Percentiles rank a stretch among this genome's conserved stretches.
Evolutionary conservation across 306 rosid genomes (phyloP).

Genomic region (Corylus avellana): DNA sequence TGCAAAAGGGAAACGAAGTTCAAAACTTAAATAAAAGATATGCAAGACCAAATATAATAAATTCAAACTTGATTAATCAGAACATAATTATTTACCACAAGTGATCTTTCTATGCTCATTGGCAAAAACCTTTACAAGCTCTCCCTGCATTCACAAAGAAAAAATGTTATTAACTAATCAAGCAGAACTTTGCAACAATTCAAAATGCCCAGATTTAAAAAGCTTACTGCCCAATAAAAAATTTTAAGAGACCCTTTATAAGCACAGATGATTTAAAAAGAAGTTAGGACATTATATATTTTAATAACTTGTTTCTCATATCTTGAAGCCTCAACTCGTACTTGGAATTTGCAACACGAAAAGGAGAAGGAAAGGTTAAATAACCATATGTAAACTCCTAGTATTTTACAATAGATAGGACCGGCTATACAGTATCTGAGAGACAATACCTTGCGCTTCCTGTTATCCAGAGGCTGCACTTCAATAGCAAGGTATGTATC

Average conservation of each 20-base stretch:
- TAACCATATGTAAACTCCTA: not conserved
- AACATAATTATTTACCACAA: conserved; percentile 65
- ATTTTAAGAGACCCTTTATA: not conserved
- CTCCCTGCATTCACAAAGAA: conserved; percentile 70
- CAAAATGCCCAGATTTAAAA: not conserved
- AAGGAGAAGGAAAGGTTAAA: not conserved
- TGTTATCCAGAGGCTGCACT: conserved; percentile 91
- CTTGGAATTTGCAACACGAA: not conserved
- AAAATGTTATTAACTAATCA: not conserved
- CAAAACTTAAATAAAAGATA: conserved; percentile 5
- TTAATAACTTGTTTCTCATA: not conserved
- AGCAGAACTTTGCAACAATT: no score
- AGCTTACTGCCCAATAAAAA: not conserved
- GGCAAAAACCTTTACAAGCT: conserved; percentile 85
- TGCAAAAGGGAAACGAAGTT: not conserved
- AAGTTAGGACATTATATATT: not conserved
- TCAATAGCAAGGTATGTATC: conserved; percentile 86
- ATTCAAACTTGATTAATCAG: conserved; percentile 12
- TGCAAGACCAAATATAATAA: not conserved
- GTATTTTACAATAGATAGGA: not conserved
- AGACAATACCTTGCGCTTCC: conserved; percentile 82
- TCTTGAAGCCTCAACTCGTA: not conserved
- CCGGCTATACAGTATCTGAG: conserved; percentile 7
- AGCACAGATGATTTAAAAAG: not conserved
- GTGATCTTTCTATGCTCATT: conserved; percentile 70